These are phyloP conservation scores for Trichodelitschia bisporula DNA, from an alignment of 495 filamentous ascomycete species.

Conservation along the genomic window DNA sequence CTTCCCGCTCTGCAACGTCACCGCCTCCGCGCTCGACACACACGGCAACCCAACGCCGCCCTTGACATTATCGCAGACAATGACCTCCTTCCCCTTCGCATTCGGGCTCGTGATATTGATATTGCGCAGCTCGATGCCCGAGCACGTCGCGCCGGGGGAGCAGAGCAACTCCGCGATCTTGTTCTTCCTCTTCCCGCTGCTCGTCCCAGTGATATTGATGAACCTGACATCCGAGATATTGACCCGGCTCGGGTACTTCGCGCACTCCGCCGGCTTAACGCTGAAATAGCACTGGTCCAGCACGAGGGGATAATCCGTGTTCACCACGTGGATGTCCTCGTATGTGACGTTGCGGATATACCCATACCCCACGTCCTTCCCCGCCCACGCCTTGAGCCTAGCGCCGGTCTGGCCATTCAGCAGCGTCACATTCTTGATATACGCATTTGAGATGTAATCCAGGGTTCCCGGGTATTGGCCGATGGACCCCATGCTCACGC, in stretches of 20 bases:
- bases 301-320: conserved; percentile 28
- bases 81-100: conserved; percentile 19
- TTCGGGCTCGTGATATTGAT: conserved; percentile 25
- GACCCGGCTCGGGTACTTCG: conserved; percentile 24
- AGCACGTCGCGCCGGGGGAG: conserved; percentile 27
- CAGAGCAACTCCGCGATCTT: conserved; percentile 26
- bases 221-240: conserved; percentile 30
- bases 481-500: conserved; percentile 31
- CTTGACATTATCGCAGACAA: conserved; percentile 26
- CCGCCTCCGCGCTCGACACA: no score
- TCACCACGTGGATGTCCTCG: conserved; percentile 28
- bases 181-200: conserved; percentile 23
- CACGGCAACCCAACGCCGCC: conserved; percentile 21
- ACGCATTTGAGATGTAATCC: conserved; percentile 27
- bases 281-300: conserved; percentile 34
- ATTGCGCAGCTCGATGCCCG: conserved; percentile 23
- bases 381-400: conserved; percentile 30
- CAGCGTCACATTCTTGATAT: conserved; percentile 29
- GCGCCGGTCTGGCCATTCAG: conserved; percentile 31
- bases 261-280: conserved; percentile 23
- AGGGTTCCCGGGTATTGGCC: conserved; percentile 28
- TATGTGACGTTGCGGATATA: conserved; percentile 34
- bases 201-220: conserved; percentile 28
- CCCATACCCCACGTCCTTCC: conserved; percentile 26
- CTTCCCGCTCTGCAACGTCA: no score